These are phyloP conservation scores for Hirsutella rhossiliensis DNA, from an alignment of 2,329 filamentous ascomycete genomes.

Conservation along the genomic window DNA sequence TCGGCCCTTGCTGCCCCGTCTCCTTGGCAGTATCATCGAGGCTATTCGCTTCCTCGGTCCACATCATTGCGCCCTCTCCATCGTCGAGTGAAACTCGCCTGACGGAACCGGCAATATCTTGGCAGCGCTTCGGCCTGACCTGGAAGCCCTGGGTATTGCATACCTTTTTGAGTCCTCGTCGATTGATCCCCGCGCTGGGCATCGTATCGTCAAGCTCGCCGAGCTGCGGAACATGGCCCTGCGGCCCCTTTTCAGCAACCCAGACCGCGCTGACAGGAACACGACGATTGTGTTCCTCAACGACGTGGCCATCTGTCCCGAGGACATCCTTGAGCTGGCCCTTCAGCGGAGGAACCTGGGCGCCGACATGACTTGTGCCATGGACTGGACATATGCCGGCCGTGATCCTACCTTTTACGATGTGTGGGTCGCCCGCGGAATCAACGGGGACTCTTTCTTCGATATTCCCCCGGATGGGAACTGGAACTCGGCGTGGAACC, in stretches of 20 bases:
- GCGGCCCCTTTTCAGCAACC: constrained; percentile 25
- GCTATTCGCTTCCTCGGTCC: constrained; percentile 36
- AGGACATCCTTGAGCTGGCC: constrained; percentile 45
- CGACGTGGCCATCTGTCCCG: constrained; percentile 37
- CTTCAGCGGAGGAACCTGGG: constrained; percentile 31
- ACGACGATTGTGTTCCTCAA: constrained; percentile 40
- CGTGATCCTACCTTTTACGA: constrained; percentile 41
- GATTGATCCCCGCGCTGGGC: constrained; percentile 27
- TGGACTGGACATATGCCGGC: constrained; percentile 42
- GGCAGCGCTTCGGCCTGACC: constrained; percentile 19
- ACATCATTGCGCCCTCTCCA: constrained; percentile 33
- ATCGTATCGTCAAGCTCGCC: constrained; percentile 35
- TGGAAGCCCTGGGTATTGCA: constrained; percentile 23
- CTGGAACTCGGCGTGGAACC: constrained; percentile 35
- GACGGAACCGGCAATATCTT: constrained; percentile 40
- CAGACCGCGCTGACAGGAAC: constrained; percentile 14
- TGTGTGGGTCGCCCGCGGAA: constrained; percentile 39
- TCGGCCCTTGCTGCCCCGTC: constrained; percentile 27
- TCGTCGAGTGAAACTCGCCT: constrained; percentile 38
- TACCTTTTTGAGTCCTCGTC: constrained; percentile 31
- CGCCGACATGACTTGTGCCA: constrained; percentile 44
- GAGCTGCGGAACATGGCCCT: constrained; percentile 40
- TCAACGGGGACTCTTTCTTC: constrained; percentile 44
- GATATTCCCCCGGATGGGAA: constrained; percentile 34
- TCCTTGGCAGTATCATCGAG: constrained; percentile 34